phyloP scores from a whole-genome alignment of 768 basidiomycete species.

The Lactifluus volemus region DNA sequence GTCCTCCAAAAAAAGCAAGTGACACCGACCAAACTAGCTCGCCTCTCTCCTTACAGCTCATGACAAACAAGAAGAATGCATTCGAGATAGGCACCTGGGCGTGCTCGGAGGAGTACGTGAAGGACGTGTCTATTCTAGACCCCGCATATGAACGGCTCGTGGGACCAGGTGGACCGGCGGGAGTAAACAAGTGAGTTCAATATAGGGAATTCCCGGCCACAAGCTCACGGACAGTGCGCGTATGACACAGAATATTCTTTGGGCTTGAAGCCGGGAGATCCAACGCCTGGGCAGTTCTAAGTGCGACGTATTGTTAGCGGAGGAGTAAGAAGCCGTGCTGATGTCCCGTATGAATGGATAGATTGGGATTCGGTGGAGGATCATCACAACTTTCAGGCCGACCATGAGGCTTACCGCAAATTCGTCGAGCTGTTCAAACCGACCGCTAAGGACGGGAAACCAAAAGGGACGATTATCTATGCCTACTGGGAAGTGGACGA shows the following conservation, averaged over 20 bases:
- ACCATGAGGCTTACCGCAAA: background rate
- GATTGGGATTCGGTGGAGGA: conserved; percentile 4
- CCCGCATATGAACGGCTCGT: background rate
- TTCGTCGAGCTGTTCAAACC: conserved; percentile 3
- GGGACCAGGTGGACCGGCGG: background rate
- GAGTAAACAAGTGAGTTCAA: background rate
- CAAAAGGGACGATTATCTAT: conserved; percentile 1
- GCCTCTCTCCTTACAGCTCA: background rate
- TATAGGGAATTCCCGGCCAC: background rate
- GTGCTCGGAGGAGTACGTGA: conserved; percentile 6
- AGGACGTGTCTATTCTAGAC: background rate
- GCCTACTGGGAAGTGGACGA: background rate
- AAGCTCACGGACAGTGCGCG: background rate
- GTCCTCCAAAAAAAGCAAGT: background rate
- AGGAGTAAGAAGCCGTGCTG: background rate
- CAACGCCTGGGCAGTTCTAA: background rate
- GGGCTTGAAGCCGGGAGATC: background rate
- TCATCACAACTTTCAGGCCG: background rate
- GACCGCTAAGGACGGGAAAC: background rate
- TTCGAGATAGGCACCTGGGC: conserved; percentile 8
- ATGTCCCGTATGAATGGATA: background rate
- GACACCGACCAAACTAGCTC: background rate
- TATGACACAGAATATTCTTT: background rate
- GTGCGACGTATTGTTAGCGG: background rate
- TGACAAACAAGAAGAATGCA: background rate